Conservation (phyloP, 1,284 basidiomycete species). For the Pseudozyma sp. region DNA sequence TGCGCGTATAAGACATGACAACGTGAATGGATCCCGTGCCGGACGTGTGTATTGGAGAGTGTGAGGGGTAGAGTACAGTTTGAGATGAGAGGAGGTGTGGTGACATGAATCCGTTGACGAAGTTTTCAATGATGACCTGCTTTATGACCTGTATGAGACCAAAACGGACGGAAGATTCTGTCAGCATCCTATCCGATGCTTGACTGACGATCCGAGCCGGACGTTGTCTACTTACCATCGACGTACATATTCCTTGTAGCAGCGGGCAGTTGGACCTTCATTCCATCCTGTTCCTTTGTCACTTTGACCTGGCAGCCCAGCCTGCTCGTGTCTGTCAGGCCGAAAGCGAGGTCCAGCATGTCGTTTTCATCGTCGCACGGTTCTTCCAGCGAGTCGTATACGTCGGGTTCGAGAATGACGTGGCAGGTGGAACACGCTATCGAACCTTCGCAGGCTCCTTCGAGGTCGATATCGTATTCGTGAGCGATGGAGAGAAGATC, state of each 20-base stretch:
- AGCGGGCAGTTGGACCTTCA: slow-evolving; percentile 85
- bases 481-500: slow-evolving; percentile 91
- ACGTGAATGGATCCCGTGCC: too few species aligned
- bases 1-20: too few species aligned
- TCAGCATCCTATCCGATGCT: background rate
- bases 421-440: slow-evolving; percentile 98
- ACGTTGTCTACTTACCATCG: slow-evolving; percentile 73
- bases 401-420: slow-evolving; percentile 84
- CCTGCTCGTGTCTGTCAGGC: slow-evolving; percentile 82
- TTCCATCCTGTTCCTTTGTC: slow-evolving; percentile 84
- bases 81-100: background rate
- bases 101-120: background rate
- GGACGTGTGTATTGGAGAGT: background rate
- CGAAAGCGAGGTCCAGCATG: slow-evolving; percentile 98
- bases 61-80: background rate
- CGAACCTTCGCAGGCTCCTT: slow-evolving; percentile 94
- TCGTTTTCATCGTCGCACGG: slow-evolving; percentile 91
- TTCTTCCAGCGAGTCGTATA: slow-evolving; percentile 87
- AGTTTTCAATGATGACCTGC: slow-evolving; percentile 39
- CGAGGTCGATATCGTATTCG: slow-evolving; percentile 96
- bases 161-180: background rate
- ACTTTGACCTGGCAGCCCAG: slow-evolving; percentile 84
- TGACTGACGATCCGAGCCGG: background rate
- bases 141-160: slow-evolving; percentile 36
- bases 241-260: slow-evolving; percentile 98